Percentiles rank a stretch among this genome's conserved stretches.
Evolutionary conservation across 1,284 basidiomycete species (phyloP).

Genomic region (Hemileia vastatrix): DNA sequence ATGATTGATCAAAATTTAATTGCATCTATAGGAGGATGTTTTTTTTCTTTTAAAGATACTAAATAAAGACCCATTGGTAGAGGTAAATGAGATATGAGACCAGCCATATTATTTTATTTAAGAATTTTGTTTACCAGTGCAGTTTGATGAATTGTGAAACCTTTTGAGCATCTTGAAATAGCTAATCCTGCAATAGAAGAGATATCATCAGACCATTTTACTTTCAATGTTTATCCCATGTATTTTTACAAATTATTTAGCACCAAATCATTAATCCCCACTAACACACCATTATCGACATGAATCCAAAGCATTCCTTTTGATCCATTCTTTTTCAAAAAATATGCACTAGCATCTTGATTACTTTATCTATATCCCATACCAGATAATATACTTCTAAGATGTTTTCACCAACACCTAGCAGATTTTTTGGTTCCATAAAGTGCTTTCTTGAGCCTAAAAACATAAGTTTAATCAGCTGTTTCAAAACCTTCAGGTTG

Average conservation of each 20-base stretch:
- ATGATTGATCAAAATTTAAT: no score
- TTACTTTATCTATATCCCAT: not conserved
- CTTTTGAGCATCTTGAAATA: not conserved
- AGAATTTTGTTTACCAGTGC: not conserved
- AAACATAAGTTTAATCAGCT: not conserved
- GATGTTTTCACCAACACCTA: not conserved
- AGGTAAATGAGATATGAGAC: not conserved
- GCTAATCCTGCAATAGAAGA: not conserved
- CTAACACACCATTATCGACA: conserved; percentile 4
- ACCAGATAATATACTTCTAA: not conserved
- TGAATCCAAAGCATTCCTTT: conserved; percentile 5
- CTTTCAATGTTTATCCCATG: not conserved
- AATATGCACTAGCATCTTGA: not conserved
- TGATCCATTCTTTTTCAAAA: no score
- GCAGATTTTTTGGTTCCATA: not conserved
- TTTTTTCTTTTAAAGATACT: no score
- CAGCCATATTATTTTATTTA: not conserved
- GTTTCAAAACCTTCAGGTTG: not conserved
- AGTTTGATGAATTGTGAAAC: not conserved
- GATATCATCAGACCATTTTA: not conserved
- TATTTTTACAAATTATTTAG: not conserved
- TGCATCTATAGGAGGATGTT: no score
- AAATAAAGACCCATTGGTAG: no score
- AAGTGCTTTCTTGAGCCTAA: not conserved
- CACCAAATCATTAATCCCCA: not conserved